Percentiles rank a stretch among this genome's conserved stretches.
phyloP scores from a whole-genome alignment of 352 stramenopile genomes.

The Aphanomyces astaci region DNA sequence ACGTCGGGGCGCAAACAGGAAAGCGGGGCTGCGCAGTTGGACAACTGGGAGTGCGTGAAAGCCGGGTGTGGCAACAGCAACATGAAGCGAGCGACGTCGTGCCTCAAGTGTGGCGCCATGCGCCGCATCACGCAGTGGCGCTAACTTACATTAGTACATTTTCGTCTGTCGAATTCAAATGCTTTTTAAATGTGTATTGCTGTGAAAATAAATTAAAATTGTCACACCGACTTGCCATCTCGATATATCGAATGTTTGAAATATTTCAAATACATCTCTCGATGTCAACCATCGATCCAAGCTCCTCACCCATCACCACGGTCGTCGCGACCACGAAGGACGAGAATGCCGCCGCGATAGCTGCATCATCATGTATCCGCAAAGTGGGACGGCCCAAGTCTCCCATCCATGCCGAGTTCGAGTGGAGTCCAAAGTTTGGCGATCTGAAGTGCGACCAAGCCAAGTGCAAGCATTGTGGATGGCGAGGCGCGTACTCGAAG shows the following conservation, averaged over 20 bases:
- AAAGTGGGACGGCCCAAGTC: not conserved
- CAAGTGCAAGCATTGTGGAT: conserved; percentile 5
- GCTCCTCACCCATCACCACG: not conserved
- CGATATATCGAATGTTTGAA: not conserved
- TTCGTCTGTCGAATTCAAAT: too few relatives aligned
- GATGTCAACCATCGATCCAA: not conserved
- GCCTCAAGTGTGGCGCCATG: conserved; percentile 19
- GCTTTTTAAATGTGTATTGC: not conserved
- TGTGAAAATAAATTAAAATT: too few relatives aligned
- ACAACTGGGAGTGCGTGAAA: conserved; percentile 23
- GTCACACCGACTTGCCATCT: too few relatives aligned
- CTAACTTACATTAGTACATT: too few relatives aligned
- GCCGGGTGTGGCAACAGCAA: conserved; percentile 14
- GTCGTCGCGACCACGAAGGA: not conserved
- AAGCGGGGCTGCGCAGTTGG: not conserved
- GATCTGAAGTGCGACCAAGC: conserved; percentile 1
- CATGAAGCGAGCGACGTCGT: conserved; percentile 20
- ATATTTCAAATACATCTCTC: not conserved
- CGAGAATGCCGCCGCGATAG: not conserved
- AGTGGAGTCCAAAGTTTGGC: not conserved
- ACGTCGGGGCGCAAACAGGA: conserved; percentile 8
- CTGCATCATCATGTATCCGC: not conserved
- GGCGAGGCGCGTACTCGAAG: conserved; percentile 1
- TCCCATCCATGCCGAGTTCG: not conserved
- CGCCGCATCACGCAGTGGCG: conserved; percentile 16